Evolutionary conservation across 2,329 filamentous ascomycete genomes (phyloP).

Genomic region (Exophiala calicioides): DNA sequence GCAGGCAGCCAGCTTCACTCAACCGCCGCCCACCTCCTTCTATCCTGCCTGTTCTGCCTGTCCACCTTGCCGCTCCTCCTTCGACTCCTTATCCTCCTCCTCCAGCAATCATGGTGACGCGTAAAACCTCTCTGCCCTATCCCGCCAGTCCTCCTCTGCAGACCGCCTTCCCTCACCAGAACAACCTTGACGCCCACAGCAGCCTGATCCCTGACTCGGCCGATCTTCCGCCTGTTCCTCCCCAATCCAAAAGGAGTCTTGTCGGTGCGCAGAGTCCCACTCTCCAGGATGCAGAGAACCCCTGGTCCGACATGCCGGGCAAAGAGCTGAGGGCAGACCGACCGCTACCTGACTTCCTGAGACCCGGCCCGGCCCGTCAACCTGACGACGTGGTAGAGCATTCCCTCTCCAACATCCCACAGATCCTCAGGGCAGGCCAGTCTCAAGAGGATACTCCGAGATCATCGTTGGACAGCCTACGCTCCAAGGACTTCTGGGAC

Average conservation of each 20-base stretch:
- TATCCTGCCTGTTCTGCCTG: not conserved
- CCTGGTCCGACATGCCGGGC: slow-evolving; percentile 26
- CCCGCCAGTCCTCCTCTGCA: slow-evolving; percentile 21
- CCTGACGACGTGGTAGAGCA: not conserved
- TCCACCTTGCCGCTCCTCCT: not conserved
- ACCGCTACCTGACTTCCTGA: slow-evolving; percentile 25
- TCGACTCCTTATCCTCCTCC: not conserved
- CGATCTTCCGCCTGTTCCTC: slow-evolving; percentile 24
- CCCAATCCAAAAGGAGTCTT: slow-evolving; percentile 6
- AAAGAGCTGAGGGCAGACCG: slow-evolving; percentile 18
- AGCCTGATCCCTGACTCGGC: slow-evolving; percentile 24
- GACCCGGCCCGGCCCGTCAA: slow-evolving; percentile 13
- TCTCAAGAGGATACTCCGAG: slow-evolving; percentile 30
- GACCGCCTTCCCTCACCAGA: slow-evolving; percentile 12
- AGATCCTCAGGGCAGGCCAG: slow-evolving; percentile 27
- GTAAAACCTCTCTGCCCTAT: slow-evolving; percentile 28
- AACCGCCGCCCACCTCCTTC: not conserved
- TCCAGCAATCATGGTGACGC: slow-evolving; percentile 21
- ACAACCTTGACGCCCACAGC: not conserved
- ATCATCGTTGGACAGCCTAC: slow-evolving; percentile 31
- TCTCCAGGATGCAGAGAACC: slow-evolving; percentile 30
- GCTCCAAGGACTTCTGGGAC: slow-evolving; percentile 33
- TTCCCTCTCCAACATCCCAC: slow-evolving; percentile 19
- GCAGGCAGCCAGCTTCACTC: slow-evolving; percentile 7
- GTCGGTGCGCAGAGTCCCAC: not conserved